Evolutionary conservation across 164 flowering plant genomes (phyloP).

Genomic region (Umbilicus rupestris): DNA sequence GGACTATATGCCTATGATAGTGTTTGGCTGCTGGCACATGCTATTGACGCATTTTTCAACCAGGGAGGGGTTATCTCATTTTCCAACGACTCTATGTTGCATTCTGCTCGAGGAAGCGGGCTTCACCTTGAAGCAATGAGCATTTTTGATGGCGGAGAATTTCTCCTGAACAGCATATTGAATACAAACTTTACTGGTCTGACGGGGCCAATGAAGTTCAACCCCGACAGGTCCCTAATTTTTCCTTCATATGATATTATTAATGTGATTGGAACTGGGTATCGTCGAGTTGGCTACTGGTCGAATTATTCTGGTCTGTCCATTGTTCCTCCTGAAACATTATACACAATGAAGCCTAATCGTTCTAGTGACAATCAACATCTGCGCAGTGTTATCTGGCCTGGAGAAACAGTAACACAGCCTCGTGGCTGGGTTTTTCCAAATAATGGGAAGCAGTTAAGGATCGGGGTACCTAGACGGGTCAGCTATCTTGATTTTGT

Average conservation of each 20-base stretch:
- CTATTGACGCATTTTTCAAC: conserved; percentile 52
- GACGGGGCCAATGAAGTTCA: conserved; percentile 49
- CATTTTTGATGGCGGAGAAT: conserved; percentile 47
- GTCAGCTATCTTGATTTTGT: conserved; percentile 53
- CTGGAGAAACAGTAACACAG: conserved; percentile 37
- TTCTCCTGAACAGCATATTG: conserved; percentile 37
- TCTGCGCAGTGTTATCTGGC: conserved; percentile 52
- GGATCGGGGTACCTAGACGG: conserved; percentile 59
- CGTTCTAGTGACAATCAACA: conserved; percentile 40
- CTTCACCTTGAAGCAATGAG: conserved; percentile 53
- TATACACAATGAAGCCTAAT: conserved; percentile 45
- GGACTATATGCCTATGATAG: conserved; percentile 77
- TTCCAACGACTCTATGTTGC: conserved; percentile 49
- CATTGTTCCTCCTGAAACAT: conserved; percentile 45
- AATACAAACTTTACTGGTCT: conserved; percentile 35
- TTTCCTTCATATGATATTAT: conserved; percentile 68
- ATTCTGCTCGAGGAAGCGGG: conserved; percentile 17
- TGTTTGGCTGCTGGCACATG: conserved; percentile 68
- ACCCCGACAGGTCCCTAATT: conserved; percentile 35
- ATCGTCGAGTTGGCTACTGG: conserved; percentile 61
- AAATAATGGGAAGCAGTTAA: conserved; percentile 45
- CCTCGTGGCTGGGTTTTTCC: conserved; percentile 89
- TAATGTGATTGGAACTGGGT: conserved; percentile 65
- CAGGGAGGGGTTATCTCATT: conserved; percentile 62
- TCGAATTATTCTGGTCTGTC: conserved; percentile 64